phyloP scores from a whole-genome alignment of 2,329 filamentous ascomycete genomes.

The Fusarium metavorans region DNA sequence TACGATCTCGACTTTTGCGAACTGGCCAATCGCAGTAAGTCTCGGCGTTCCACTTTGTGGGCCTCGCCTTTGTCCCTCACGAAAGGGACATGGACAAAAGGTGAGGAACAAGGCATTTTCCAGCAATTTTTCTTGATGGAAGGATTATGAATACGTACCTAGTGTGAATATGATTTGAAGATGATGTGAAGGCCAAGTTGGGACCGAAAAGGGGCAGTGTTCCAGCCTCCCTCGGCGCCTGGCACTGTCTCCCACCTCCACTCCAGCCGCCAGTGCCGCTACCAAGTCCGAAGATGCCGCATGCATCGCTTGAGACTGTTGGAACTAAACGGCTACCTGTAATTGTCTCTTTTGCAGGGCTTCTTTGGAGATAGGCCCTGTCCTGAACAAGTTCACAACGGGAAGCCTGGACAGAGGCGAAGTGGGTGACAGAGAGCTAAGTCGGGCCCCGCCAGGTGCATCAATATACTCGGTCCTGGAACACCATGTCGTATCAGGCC shows the following conservation, averaged over 20 bases:
- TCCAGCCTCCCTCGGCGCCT: neutral
- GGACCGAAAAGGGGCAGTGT: neutral
- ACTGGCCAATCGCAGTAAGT: neutral
- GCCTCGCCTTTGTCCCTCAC: neutral
- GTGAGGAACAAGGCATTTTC: neutral
- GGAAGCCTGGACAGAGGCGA: neutral
- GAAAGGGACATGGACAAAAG: neutral
- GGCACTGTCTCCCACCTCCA: neutral
- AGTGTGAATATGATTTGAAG: neutral
- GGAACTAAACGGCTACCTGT: neutral
- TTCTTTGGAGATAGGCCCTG: neutral
- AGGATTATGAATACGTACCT: neutral
- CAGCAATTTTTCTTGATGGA: neutral
- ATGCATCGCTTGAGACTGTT: neutral
- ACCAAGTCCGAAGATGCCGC: neutral
- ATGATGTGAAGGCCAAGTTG: neutral
- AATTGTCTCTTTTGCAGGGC: neutral
- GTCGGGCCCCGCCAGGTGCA: neutral
- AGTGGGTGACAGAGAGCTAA: neutral
- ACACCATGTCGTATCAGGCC: neutral
- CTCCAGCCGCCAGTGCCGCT: neutral
- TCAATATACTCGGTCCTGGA: neutral
- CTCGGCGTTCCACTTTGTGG: neutral
- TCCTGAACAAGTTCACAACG: neutral
- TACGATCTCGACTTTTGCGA: neutral